Percentiles rank a stretch among this genome's conserved stretches.
Conservation (phyloP, 768 basidiomycete genomes). For the Pleurotus sapidus region DNA sequence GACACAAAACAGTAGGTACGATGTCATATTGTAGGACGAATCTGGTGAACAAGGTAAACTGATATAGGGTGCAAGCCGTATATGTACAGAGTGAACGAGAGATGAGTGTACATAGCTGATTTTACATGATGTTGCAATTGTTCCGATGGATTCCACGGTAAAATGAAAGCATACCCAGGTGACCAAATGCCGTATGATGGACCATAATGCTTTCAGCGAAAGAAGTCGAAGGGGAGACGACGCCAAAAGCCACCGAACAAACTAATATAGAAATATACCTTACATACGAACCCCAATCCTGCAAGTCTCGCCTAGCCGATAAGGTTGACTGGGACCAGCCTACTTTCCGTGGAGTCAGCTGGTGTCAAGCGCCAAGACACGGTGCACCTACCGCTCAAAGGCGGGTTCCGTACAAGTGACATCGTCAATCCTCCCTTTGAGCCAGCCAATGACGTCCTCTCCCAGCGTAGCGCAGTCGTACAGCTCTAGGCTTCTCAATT, state of each 20-base stretch:
- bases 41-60: no score
- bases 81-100: neutral
- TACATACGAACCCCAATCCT: neutral
- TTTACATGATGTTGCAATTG: neutral
- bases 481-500: conserved; percentile 59
- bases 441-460: conserved; percentile 68
- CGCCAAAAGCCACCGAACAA: neutral
- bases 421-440: conserved; percentile 57
- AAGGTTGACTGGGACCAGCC: conserved; percentile 1
- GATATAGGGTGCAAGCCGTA: neutral
- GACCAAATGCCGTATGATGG: no score
- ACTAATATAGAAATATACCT: neutral
- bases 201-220: neutral
- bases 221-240: neutral
- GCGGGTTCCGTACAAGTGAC: conserved; percentile 61
- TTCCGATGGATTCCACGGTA: no score
- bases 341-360: conserved; percentile 5
- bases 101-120: neutral
- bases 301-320: neutral
- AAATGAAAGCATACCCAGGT: no score
- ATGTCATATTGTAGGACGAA: no score
- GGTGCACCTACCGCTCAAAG: conserved; percentile 38
- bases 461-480: conserved; percentile 65
- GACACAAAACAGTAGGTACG: neutral
- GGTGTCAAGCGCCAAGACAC: conserved; percentile 1